Conservation (phyloP, 1,284 basidiomycete genomes). For the Cutaneotrichosporon dermatis region DNA sequence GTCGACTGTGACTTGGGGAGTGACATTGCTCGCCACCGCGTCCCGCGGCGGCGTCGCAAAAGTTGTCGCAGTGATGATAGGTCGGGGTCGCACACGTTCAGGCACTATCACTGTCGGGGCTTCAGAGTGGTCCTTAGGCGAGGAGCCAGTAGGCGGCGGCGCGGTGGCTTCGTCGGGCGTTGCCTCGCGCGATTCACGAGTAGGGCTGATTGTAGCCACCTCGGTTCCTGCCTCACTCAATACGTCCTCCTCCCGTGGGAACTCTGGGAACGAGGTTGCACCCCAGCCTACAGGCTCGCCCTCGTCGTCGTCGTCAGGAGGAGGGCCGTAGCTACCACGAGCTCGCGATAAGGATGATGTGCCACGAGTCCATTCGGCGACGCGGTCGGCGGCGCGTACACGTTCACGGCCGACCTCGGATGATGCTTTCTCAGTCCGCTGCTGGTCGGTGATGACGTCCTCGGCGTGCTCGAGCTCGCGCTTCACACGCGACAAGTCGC, state of each 20-base stretch:
- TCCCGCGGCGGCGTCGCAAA: background rate
- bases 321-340: conserved; percentile 3
- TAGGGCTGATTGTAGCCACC: background rate
- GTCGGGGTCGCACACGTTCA: background rate
- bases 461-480: conserved; percentile 33
- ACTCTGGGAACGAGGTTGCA: conserved; percentile 27
- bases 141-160: background rate
- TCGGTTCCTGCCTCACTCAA: background rate
- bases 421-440: background rate
- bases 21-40: background rate
- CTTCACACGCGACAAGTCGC: conserved; percentile 34
- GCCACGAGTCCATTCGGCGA: background rate
- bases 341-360: background rate
- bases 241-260: conserved; percentile 8
- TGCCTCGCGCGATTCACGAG: no score
- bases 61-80: background rate
- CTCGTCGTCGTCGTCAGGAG: background rate
- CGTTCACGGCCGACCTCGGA: background rate
- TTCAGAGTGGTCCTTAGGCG: background rate
- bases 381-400: background rate
- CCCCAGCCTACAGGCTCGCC: conserved; percentile 24
- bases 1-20: background rate
- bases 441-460: conserved; percentile 1
- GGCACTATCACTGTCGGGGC: background rate
- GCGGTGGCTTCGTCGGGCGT: background rate